Conservation (phyloP, 305 asterid species). For the Coffea humblotiana region DNA sequence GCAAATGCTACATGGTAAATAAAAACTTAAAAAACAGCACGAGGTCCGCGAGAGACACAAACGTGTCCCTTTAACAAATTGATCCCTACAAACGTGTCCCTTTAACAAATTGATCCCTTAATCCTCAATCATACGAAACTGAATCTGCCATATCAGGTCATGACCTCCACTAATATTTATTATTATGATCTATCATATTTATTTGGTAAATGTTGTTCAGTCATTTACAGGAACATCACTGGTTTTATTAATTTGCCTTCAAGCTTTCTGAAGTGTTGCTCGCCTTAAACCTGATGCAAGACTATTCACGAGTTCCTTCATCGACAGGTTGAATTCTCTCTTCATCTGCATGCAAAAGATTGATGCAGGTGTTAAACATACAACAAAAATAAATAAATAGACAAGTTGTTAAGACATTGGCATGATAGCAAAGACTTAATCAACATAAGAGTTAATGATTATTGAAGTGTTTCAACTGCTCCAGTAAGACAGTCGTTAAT, state of each 20-base stretch:
- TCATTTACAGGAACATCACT: no score
- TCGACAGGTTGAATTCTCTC: conserved; percentile 32
- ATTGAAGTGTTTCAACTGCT: no score
- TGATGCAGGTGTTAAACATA: neutral
- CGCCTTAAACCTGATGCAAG: conserved; percentile 32
- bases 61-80: neutral
- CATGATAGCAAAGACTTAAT: no score
- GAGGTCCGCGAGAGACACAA: neutral
- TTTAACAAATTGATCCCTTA: neutral
- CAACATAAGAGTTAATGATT: no score
- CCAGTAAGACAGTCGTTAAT: no score
- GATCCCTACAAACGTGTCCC: neutral
- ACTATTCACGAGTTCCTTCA: conserved; percentile 31
- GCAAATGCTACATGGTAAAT: neutral
- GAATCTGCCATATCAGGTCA: neutral
- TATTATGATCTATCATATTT: neutral
- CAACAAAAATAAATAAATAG: no score
- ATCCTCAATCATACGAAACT: neutral
- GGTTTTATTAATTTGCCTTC: no score
- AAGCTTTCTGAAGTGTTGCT: no score
- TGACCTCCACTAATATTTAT: neutral
- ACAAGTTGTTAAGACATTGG: no score
- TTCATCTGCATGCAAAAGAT: conserved; percentile 32
- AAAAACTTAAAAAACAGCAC: neutral
- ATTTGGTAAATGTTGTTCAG: neutral